Percentiles rank a stretch among this genome's conserved stretches.
phyloP scores from a whole-genome alignment of 768 basidiomycete genomes.

The Tricholoma sp. region DNA sequence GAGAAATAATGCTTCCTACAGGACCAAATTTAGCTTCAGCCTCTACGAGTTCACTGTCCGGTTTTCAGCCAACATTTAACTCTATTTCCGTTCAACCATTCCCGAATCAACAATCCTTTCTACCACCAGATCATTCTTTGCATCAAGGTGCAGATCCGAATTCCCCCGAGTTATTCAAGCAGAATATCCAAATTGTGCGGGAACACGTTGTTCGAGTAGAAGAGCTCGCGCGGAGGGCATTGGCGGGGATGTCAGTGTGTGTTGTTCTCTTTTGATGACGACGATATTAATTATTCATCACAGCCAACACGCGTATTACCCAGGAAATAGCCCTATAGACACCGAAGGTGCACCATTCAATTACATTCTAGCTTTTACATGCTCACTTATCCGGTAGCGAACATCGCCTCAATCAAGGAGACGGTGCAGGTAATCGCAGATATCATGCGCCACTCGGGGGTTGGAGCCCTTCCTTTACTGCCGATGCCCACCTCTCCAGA shows the following conservation, averaged over 20 bases:
- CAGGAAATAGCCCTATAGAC: conserved; percentile 46
- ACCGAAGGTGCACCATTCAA: conserved; percentile 39
- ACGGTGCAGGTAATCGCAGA: conserved; percentile 41
- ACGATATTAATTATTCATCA: neutral
- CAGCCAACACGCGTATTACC: conserved; percentile 60
- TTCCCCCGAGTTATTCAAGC: conserved; percentile 58
- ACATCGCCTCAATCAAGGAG: conserved; percentile 48
- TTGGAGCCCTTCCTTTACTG: conserved; percentile 59
- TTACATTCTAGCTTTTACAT: neutral
- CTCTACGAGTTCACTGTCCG: conserved; percentile 1
- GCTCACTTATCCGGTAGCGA: conserved; percentile 26
- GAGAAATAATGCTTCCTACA: conserved; percentile 8
- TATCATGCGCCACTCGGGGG: conserved; percentile 51
- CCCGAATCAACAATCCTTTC: conserved; percentile 7
- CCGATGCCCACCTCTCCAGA: conserved; percentile 13
- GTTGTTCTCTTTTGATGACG: neutral
- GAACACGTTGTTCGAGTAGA: conserved; percentile 47
- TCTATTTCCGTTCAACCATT: conserved; percentile 4
- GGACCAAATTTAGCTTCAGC: conserved; percentile 8
- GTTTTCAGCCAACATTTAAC: conserved; percentile 5
- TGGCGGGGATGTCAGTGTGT: conserved; percentile 48
- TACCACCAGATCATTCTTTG: conserved; percentile 15
- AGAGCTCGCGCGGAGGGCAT: conserved; percentile 39
- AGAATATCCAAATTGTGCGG: conserved; percentile 44
- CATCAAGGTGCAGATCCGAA: conserved; percentile 45